Conservation (phyloP, 345 rosid species). For the Raphanus raphanistrum region DNA sequence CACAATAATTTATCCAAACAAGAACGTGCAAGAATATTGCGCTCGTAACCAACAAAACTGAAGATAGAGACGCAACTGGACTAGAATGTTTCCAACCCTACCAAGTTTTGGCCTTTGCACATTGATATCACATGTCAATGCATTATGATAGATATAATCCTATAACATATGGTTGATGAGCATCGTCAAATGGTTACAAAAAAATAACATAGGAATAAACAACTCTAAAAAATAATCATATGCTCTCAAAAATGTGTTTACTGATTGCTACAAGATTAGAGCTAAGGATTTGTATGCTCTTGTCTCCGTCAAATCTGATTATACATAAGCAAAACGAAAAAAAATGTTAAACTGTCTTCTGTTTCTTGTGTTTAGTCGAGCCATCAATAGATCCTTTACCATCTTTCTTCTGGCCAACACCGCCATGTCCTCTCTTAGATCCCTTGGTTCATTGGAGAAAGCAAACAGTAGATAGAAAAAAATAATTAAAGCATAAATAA, state of each 20-base stretch:
- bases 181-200: background rate
- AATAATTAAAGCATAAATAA: background rate
- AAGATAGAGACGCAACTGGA: background rate
- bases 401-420: slow-evolving; percentile 33
- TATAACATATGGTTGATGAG: background rate
- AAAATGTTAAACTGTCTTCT: slow-evolving; percentile 26
- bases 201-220: background rate
- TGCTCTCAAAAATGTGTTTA: background rate
- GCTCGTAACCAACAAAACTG: background rate
- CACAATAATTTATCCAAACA: background rate
- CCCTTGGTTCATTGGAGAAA: slow-evolving; percentile 29
- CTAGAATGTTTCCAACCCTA: slow-evolving; percentile 10
- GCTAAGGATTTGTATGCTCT: background rate
- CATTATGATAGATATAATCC: background rate
- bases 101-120: background rate
- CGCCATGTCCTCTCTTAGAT: slow-evolving; percentile 30
- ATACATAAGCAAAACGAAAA: slow-evolving; percentile 1
- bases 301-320: slow-evolving; percentile 24
- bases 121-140: background rate
- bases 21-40: slow-evolving; percentile 7
- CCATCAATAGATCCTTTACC: slow-evolving; percentile 25
- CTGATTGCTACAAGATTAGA: background rate
- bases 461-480: background rate
- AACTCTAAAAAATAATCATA: background rate
- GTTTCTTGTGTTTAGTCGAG: slow-evolving; percentile 31